Evolutionary conservation across 2,329 filamentous ascomycete species (phyloP).

Genomic region (Sclerotinia borealis): DNA sequence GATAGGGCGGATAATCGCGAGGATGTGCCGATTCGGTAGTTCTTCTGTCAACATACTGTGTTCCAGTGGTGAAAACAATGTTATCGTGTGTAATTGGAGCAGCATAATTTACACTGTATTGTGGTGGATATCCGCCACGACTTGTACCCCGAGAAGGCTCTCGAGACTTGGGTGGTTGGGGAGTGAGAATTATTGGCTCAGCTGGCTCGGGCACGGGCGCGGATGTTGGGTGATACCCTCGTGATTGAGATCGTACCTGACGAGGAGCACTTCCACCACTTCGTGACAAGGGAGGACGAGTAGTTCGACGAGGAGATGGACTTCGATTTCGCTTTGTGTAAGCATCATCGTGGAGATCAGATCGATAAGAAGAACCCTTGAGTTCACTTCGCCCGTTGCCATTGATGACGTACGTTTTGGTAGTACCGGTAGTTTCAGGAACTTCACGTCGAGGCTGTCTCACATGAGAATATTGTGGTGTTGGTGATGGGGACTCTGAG

Average conservation of each 20-base stretch:
- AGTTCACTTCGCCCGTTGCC: constrained; percentile 20
- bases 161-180: constrained; percentile 20
- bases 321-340: constrained; percentile 21
- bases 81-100: neutral
- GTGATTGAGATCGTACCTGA: constrained; percentile 15
- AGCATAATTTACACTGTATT: constrained; percentile 1
- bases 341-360: constrained; percentile 19
- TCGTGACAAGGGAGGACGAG: constrained; percentile 18
- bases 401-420: constrained; percentile 16
- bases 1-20: constrained; percentile 2
- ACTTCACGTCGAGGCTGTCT: constrained; percentile 13
- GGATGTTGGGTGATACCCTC: constrained; percentile 15
- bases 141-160: constrained; percentile 15
- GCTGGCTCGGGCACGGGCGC: constrained; percentile 14
- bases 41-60: constrained; percentile 2
- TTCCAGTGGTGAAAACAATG: neutral
- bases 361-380: constrained; percentile 16
- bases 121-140: neutral
- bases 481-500: constrained; percentile 7
- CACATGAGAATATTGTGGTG: constrained; percentile 3
- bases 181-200: constrained; percentile 16
- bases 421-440: constrained; percentile 23
- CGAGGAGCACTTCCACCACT: constrained; percentile 10
- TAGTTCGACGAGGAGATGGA: constrained; percentile 20
- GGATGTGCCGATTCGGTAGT: neutral